phyloP scores from a whole-genome alignment of 352 stramenopile species.

The Blastocystis sp. region DNA sequence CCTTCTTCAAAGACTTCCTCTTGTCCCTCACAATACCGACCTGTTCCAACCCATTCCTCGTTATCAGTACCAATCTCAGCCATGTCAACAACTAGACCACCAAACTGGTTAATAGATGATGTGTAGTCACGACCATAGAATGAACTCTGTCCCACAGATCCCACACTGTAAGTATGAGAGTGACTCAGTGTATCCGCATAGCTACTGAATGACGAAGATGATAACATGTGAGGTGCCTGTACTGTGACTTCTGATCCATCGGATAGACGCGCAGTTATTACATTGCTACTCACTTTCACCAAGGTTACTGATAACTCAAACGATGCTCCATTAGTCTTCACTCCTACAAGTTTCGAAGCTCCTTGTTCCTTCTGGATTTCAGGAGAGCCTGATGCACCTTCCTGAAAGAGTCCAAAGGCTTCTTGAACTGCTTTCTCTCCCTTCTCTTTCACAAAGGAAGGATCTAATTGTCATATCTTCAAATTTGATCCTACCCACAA shows the following conservation, averaged over 20 bases:
- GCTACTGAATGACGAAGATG: background rate
- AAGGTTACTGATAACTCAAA: conserved; percentile 10
- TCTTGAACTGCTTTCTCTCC: background rate
- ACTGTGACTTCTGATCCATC: background rate
- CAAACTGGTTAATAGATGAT: background rate
- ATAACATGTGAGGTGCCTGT: background rate
- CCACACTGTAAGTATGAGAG: background rate
- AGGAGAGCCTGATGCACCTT: conserved; percentile 89
- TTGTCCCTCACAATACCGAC: background rate
- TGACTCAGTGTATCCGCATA: conserved; percentile 31
- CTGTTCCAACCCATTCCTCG: conserved; percentile 29
- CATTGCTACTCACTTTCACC: conserved; percentile 19
- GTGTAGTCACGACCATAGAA: background rate
- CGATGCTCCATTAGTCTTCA: background rate
- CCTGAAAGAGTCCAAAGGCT: conserved; percentile 64
- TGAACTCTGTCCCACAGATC: background rate
- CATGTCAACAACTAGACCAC: conserved; percentile 54
- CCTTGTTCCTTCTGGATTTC: conserved; percentile 94
- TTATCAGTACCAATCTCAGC: conserved; percentile 4
- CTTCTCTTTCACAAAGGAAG: background rate
- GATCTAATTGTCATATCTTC: background rate
- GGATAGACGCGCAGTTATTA: background rate
- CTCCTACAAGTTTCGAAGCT: conserved; percentile 67
- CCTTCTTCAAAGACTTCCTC: background rate
- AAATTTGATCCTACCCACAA: background rate